Conservation (phyloP, 2,329 filamentous ascomycete species). For the Trichoderma polysporum region DNA sequence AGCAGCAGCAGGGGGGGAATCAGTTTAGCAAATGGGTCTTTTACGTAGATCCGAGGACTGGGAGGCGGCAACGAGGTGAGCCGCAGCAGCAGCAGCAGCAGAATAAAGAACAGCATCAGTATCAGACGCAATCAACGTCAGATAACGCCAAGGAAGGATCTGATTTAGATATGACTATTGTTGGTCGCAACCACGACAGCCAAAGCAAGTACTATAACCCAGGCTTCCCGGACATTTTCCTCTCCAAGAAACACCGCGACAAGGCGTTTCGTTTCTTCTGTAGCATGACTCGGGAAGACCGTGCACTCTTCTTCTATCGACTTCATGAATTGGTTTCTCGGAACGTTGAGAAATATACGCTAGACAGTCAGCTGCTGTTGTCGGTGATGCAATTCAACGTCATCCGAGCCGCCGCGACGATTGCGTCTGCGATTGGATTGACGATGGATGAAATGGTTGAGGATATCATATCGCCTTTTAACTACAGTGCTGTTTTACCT, state of each 20-base stretch:
- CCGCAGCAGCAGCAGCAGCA: not conserved
- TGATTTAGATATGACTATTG: not conserved
- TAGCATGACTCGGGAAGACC: not conserved
- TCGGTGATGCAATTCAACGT: slow-evolving; percentile 18
- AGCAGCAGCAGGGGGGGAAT: not conserved
- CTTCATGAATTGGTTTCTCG: slow-evolving; percentile 10
- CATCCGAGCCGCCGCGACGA: slow-evolving; percentile 4
- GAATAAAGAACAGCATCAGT: not conserved
- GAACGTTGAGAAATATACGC: not conserved
- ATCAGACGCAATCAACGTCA: not conserved
- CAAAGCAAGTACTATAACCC: not conserved
- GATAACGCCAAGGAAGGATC: not conserved
- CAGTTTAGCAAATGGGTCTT: slow-evolving; percentile 9
- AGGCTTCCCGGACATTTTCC: slow-evolving; percentile 1
- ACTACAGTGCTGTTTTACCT: not conserved
- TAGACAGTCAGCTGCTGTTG: slow-evolving; percentile 7
- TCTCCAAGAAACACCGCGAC: not conserved
- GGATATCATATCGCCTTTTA: slow-evolving; percentile 15
- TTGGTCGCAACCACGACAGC: not conserved
- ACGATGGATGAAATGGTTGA: not conserved
- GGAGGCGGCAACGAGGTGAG: not conserved
- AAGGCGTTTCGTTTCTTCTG: slow-evolving; percentile 5
- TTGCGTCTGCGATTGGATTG: not conserved
- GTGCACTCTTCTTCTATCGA: not conserved
- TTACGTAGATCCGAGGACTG: not conserved